Base-by-base conservation (phyloP, 2,329 filamentous ascomycete species). In the Cladosporium cucumerinum region DNA sequence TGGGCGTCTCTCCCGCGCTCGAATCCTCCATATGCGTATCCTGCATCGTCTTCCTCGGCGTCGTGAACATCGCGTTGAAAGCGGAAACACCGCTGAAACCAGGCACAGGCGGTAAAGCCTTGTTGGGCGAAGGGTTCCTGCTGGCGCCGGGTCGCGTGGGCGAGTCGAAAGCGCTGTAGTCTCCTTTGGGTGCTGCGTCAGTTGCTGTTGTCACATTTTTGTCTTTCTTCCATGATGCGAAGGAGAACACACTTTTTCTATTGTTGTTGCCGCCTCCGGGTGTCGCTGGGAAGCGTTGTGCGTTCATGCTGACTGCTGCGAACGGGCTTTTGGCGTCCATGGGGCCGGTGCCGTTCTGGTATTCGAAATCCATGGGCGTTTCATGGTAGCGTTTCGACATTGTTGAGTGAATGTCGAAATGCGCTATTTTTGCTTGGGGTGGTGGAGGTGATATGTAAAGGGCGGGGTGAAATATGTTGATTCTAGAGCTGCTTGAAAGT, bases 291-390 rank as follows among this genome's bases (percentile, higher is more conserved):
- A 71, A 67, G 59, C 71, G 67, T 65, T 76, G 73, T 28, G 75
- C 68, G 66, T 76, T 78, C 61, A 79, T 72, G 70, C 72, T 72
- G 46, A 77, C 39, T 58, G 74, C 71, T 25, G 74, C 74, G 66
- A 83, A 85, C 1, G 82, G 82, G 46, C 82, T 84, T 57, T 74
- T 75, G 30, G 72, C 71, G 70, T 84, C 81, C 2, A 81, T 68
- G 5, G 80, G 79, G 25, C 81, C 82, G 3, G 72, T 77, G 32
- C 76, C 71, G 68, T 83, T 83, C 63, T 82, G 73, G 70, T 77
- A 85, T 70, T 84, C 78, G 73, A 82, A 85, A 73, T 85, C 83
- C 83, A 85, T 85, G 63, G 81, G 81, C 71, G 73, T 77, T 55
- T 78, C 78, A 57, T 81, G 77, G 43, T 73, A 73, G 60, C 79